These are phyloP conservation scores for Epichloe scottii DNA, from an alignment of 2,329 filamentous ascomycete genomes.

Conservation along the genomic window DNA sequence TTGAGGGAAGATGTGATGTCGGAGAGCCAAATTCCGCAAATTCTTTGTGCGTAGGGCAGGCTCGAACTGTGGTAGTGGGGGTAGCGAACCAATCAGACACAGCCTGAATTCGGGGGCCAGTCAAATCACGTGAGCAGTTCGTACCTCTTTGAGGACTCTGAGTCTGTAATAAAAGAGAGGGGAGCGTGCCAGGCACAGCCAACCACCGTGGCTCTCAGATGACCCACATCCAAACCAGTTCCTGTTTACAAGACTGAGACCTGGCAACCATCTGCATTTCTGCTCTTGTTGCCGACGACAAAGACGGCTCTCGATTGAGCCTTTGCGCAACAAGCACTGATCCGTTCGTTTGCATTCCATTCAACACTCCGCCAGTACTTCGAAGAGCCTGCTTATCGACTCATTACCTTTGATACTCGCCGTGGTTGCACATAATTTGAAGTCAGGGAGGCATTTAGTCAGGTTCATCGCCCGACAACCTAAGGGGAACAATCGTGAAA, in stretches of 20 bases:
- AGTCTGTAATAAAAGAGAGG: neutral
- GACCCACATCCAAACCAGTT: conserved; percentile 4
- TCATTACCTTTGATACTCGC: neutral
- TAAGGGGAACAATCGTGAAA: conserved; percentile 7
- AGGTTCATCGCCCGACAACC: neutral
- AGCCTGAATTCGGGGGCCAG: conserved; percentile 1
- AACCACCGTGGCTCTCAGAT: neutral
- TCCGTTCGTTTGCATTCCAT: neutral
- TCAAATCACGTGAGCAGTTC: conserved; percentile 15
- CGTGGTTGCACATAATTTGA: neutral
- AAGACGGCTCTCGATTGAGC: neutral
- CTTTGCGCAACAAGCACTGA: neutral
- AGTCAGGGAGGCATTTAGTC: neutral
- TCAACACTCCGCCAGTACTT: neutral
- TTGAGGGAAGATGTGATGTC: conserved; percentile 25
- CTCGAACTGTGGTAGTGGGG: conserved; percentile 21
- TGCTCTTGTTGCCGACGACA: neutral
- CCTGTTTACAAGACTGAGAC: conserved; percentile 3
- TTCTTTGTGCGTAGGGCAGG: conserved; percentile 31
- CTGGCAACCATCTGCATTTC: conserved; percentile 2
- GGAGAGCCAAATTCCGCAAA: conserved; percentile 27
- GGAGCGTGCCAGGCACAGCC: neutral
- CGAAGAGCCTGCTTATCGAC: neutral
- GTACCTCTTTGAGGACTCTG: conserved; percentile 2
- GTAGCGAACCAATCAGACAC: conserved; percentile 25